phyloP scores from a whole-genome alignment of 139 green algal genomes.

The Chlorella ohadii region DNA sequence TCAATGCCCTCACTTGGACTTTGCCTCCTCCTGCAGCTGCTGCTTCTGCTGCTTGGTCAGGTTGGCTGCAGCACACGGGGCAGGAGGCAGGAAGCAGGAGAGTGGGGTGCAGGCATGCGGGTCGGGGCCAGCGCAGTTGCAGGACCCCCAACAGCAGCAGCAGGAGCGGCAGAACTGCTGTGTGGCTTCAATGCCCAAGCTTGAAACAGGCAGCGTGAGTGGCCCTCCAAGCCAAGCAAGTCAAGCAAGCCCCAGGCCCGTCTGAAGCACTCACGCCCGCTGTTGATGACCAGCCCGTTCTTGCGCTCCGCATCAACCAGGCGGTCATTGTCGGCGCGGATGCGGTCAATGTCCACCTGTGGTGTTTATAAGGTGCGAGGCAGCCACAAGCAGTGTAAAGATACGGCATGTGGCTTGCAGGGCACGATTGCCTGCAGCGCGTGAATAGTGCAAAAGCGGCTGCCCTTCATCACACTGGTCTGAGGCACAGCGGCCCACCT shows the following conservation, averaged over 20 bases:
- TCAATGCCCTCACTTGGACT: conserved; percentile 51
- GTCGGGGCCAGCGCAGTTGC: no score
- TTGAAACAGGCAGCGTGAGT: no score
- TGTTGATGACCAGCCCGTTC: conserved; percentile 85
- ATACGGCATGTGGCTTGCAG: no score
- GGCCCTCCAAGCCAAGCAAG: not conserved
- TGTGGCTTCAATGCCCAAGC: no score
- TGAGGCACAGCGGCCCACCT: not conserved
- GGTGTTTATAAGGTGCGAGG: no score
- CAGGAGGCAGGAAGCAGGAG: not conserved
- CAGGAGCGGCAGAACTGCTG: no score
- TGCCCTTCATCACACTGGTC: no score
- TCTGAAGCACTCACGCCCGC: conserved; percentile 64
- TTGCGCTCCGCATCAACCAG: conserved; percentile 72
- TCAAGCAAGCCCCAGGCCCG: not conserved
- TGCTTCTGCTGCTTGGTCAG: conserved; percentile 75
- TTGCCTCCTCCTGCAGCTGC: conserved; percentile 62
- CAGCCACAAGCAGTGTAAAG: no score
- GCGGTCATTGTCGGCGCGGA: conserved; percentile 80
- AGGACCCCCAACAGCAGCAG: no score
- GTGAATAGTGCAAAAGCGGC: no score
- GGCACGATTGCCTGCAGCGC: no score
- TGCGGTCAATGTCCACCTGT: conserved; percentile 77
- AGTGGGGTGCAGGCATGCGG: no score
- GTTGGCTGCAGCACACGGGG: conserved; percentile 55